Percentiles rank a stretch among this genome's conserved stretches.
Evolutionary conservation across 2,329 filamentous ascomycete genomes (phyloP).

Genomic region (Cladosporium sp.): DNA sequence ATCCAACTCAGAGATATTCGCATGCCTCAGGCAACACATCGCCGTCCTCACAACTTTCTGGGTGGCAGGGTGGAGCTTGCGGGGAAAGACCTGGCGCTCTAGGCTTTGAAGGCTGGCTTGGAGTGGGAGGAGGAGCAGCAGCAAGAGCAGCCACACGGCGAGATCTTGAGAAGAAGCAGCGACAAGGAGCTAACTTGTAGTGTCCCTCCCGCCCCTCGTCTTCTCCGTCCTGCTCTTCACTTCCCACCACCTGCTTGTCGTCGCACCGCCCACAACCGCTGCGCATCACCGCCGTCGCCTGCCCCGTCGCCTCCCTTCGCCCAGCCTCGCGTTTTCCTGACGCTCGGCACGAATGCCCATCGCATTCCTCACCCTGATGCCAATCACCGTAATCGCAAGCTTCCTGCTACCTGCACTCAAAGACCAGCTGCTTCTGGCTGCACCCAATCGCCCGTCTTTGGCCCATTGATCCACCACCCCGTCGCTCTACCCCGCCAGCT

Average conservation of each 20-base stretch:
- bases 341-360: neutral
- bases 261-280: neutral
- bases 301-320: neutral
- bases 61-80: too few species aligned
- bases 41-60: too few species aligned
- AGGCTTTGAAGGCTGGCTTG: too few species aligned
- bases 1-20: too few species aligned
- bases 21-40: too few species aligned
- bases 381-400: neutral
- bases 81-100: too few species aligned
- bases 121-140: neutral
- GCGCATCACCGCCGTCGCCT: neutral
- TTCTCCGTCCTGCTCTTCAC: neutral
- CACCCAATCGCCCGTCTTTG: constrained; percentile 1
- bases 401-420: constrained; percentile 1
- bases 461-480: neutral
- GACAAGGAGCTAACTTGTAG: neutral
- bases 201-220: neutral
- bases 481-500: constrained; percentile 9
- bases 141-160: neutral
- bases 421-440: neutral
- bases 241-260: neutral
- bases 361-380: constrained; percentile 1
- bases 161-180: neutral
- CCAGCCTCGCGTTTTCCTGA: neutral